A percentile compares a stretch with the other conserved stretches of the same genome.
Conservation (phyloP, 179 eudicot species). For the Beta corolliflora region DNA sequence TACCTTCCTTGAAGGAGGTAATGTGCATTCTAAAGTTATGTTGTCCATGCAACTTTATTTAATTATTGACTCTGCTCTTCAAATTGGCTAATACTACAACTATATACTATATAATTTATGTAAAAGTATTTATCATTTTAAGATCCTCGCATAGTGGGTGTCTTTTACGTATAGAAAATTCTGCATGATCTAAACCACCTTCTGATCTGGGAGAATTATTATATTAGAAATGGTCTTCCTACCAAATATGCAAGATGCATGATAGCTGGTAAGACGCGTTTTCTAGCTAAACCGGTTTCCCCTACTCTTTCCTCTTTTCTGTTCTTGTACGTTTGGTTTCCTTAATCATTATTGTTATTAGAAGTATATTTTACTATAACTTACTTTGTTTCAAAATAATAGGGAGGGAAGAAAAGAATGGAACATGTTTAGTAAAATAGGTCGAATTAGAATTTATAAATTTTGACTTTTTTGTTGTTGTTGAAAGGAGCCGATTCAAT, state of each 20-base stretch:
- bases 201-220: not conserved
- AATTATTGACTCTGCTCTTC: not conserved
- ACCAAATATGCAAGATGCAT: slow-evolving; percentile 17
- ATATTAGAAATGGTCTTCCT: not conserved
- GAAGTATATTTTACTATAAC: too few species aligned
- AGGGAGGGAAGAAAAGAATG: too few species aligned
- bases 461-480: too few species aligned
- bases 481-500: too few species aligned
- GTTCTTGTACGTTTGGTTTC: not conserved
- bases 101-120: too few species aligned
- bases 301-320: not conserved
- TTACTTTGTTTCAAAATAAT: too few species aligned
- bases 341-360: not conserved
- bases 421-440: too few species aligned
- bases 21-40: not conserved
- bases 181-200: not conserved
- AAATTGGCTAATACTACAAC: not conserved
- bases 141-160: not conserved
- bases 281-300: slow-evolving; percentile 25
- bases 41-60: not conserved
- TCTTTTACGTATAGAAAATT: not conserved
- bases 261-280: slow-evolving; percentile 35
- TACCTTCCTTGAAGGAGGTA: slow-evolving; percentile 20
- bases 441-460: too few species aligned
- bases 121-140: not conserved